phyloP scores from a whole-genome alignment of 2,329 filamentous ascomycete species.

The Xylaria arbuscula region DNA sequence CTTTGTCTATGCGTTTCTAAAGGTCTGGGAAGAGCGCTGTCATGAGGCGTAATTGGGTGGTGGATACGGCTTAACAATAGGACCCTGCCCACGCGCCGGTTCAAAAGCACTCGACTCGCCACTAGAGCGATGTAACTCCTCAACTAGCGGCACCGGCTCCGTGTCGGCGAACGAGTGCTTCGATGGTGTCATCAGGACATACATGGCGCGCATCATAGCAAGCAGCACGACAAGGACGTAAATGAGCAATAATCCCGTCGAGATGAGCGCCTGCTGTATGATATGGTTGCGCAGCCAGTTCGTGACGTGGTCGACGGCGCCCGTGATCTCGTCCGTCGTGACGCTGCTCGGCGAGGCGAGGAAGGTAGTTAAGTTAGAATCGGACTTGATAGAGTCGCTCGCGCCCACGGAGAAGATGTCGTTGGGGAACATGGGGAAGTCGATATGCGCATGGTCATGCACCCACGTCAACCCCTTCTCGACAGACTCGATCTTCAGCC shows the following conservation, averaged over 20 bases:
- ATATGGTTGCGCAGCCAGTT: slow-evolving; percentile 75
- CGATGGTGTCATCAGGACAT: slow-evolving; percentile 38
- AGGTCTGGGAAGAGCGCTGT: background rate
- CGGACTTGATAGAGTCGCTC: slow-evolving; percentile 66
- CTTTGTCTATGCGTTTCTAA: background rate
- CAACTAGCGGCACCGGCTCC: background rate
- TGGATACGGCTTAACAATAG: background rate
- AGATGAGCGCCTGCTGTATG: slow-evolving; percentile 82
- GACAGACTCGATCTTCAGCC: slow-evolving; percentile 84
- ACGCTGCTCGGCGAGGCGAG: slow-evolving; percentile 79
- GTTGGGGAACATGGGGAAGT: slow-evolving; percentile 80
- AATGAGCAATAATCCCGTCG: slow-evolving; percentile 76
- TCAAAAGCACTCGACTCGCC: slow-evolving; percentile 14
- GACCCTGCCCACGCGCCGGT: background rate
- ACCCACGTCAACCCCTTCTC: slow-evolving; percentile 95
- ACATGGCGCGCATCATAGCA: slow-evolving; percentile 72
- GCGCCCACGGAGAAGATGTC: slow-evolving; percentile 88
- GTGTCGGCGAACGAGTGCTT: slow-evolving; percentile 32
- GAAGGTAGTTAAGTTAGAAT: slow-evolving; percentile 73
- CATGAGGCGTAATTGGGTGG: background rate
- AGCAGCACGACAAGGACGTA: slow-evolving; percentile 83
- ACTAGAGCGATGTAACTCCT: background rate
- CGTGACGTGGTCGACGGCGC: slow-evolving; percentile 77
- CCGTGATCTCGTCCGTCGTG: slow-evolving; percentile 83
- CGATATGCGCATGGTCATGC: slow-evolving; percentile 83